phyloP scores from a whole-genome alignment of 176 grass and related monocot species.

The Carex littledalei region DNA sequence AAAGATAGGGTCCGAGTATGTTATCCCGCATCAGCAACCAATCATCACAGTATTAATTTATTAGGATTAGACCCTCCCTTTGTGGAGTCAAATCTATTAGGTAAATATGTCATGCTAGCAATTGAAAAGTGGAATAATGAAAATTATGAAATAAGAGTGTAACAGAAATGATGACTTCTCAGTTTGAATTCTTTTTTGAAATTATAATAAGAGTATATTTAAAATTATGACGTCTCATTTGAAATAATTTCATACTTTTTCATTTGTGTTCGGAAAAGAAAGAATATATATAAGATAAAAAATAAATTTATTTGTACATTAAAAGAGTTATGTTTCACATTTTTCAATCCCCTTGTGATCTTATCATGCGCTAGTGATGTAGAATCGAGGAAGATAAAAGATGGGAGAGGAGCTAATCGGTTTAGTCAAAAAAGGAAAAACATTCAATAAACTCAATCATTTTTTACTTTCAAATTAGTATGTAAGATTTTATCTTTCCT shows the following conservation, averaged over 20 bases:
- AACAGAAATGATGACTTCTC: neutral
- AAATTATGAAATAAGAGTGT: no score
- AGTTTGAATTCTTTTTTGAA: neutral
- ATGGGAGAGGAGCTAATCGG: no score
- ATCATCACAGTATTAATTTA: neutral
- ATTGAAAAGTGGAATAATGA: neutral
- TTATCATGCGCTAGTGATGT: neutral
- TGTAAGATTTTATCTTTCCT: no score
- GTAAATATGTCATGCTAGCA: neutral
- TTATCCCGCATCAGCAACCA: neutral
- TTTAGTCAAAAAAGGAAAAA: no score
- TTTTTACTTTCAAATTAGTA: no score
- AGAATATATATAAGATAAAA: no score
- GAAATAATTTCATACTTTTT: no score
- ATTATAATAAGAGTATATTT: no score
- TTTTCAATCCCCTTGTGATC: neutral
- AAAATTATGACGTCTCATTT: no score
- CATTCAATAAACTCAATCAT: no score
- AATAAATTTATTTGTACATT: neutral
- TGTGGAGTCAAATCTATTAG: constrained; percentile 1
- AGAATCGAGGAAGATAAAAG: no score
- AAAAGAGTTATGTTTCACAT: neutral
- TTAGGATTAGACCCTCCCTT: neutral
- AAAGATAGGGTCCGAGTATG: neutral
- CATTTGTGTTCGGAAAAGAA: no score